Conservation (phyloP, 768 basidiomycete genomes). For the Tulasnella sp. region DNA sequence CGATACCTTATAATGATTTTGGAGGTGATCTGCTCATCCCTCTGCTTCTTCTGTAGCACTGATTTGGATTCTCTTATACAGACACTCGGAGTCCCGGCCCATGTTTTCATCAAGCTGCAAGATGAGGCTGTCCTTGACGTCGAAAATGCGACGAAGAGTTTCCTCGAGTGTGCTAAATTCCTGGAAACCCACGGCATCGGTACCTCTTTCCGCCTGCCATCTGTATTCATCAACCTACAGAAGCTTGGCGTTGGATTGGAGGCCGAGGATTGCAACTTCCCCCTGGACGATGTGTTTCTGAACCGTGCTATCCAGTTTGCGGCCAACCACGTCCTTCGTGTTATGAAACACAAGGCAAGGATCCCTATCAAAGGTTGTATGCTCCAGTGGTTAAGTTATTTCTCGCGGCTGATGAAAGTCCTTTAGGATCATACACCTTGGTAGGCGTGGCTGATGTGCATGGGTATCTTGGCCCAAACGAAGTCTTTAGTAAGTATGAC, state of each 20-base stretch:
- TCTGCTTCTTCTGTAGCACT: conserved; percentile 30
- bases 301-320: conserved; percentile 40
- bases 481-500: conserved; percentile 47
- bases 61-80: conserved; percentile 45
- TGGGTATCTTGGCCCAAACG: conserved; percentile 36
- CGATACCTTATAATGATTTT: conserved; percentile 52
- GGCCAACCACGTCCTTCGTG: conserved; percentile 48
- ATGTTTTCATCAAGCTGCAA: conserved; percentile 44
- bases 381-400: background rate
- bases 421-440: conserved; percentile 38
- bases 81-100: conserved; percentile 40
- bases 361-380: conserved; percentile 46
- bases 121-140: conserved; percentile 39
- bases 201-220: conserved; percentile 42
- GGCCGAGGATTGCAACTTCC: conserved; percentile 20
- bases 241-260: conserved; percentile 36
- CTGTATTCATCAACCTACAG: conserved; percentile 37
- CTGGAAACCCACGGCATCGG: conserved; percentile 49
- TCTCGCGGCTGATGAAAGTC: background rate
- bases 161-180: conserved; percentile 37
- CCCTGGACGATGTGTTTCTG: conserved; percentile 39
- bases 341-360: conserved; percentile 50
- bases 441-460: conserved; percentile 64
- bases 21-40: conserved; percentile 27
- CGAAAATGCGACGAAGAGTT: conserved; percentile 31